Percentiles rank a stretch among this genome's conserved stretches.
phyloP scores from a whole-genome alignment of 2,329 filamentous ascomycete genomes.

The Cytospora schulzeri region DNA sequence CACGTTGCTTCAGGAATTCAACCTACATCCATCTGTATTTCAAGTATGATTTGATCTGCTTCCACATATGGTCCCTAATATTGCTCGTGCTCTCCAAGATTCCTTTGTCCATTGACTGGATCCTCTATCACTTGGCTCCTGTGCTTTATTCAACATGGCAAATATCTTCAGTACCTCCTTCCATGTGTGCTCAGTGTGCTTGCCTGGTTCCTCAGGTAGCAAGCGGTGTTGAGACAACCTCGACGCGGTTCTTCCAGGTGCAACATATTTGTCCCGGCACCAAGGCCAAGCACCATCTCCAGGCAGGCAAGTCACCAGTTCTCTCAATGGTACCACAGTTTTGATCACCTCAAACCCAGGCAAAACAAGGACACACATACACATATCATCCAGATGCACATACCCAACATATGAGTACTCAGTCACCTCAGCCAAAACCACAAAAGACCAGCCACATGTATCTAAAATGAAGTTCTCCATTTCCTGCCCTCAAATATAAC shows the following conservation, averaged over 20 bases:
- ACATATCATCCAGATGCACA: neutral
- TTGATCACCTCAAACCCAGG: neutral
- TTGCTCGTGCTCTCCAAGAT: neutral
- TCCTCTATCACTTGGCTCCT: neutral
- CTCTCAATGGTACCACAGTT: neutral
- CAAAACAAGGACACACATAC: neutral
- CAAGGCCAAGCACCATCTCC: neutral
- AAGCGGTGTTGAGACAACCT: neutral
- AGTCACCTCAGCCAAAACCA: neutral
- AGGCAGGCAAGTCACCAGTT: neutral
- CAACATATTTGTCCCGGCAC: neutral
- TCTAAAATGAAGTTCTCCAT: conserved; percentile 1
- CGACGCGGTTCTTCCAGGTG: neutral
- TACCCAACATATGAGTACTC: neutral
- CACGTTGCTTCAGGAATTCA: too few species aligned
- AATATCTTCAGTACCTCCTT: neutral
- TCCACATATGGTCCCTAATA: neutral
- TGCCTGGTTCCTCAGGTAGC: neutral
- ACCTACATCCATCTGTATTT: too few species aligned
- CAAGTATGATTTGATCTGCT: neutral
- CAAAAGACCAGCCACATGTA: conserved; percentile 10
- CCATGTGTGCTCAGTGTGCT: neutral
- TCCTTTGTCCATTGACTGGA: neutral
- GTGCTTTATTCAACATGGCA: neutral
- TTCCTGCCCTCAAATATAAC: conserved; percentile 11